Evolutionary conservation across 805 yeast species (phyloP).

Genomic region (Ogataea saltuana): DNA sequence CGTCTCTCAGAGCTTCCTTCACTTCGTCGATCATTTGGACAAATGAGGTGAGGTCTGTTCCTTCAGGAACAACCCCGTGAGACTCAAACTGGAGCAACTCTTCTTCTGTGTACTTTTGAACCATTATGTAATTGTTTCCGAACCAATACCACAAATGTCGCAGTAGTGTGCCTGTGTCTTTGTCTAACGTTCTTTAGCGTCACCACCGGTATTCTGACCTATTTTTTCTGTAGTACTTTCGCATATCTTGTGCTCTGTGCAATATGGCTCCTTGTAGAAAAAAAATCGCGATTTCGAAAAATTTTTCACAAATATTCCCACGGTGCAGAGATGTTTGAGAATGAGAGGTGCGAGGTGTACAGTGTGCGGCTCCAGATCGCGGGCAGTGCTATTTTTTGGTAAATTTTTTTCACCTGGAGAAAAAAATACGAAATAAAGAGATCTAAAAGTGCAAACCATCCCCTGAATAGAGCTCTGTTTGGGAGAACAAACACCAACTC

Average conservation of each 20-base stretch:
- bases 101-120: conserved; percentile 69
- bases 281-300: conserved; percentile 11
- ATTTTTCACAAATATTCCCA: conserved; percentile 2
- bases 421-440: background rate
- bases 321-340: conserved; percentile 2
- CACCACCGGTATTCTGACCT: too few species aligned
- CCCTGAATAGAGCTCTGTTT: too few species aligned
- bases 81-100: conserved; percentile 61
- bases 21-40: conserved; percentile 66
- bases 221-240: background rate
- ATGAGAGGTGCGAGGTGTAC: conserved; percentile 1
- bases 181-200: too few species aligned
- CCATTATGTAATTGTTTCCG: conserved; percentile 33
- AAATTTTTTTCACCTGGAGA: background rate
- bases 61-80: conserved; percentile 58
- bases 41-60: conserved; percentile 65
- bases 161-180: conserved; percentile 3
- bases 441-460: background rate
- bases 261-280: conserved; percentile 2
- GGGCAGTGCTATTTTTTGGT: conserved; percentile 1
- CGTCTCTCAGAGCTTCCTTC: conserved; percentile 41
- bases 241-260: background rate
- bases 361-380: background rate
- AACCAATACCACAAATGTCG: too few species aligned
- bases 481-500: background rate